Evolutionary conservation across 306 rosid species (phyloP).

Genomic region (Fragaria vesca): DNA sequence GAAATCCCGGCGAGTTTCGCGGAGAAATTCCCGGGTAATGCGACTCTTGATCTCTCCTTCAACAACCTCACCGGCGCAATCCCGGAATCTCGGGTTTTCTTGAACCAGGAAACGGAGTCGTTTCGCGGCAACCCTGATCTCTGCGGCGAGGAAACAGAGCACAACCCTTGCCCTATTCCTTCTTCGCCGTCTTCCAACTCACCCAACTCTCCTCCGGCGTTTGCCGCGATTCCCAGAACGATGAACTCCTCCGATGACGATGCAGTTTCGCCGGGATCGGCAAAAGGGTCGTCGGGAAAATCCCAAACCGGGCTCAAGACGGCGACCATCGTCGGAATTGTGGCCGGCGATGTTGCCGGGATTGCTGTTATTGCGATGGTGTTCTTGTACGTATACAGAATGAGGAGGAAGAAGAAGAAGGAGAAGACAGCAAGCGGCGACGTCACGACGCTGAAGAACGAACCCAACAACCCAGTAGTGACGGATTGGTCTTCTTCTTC

Average conservation of each 20-base stretch:
- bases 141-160: slow-evolving; percentile 53
- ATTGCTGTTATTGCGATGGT: slow-evolving; percentile 47
- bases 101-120: slow-evolving; percentile 36
- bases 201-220: slow-evolving; percentile 75
- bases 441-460: slow-evolving; percentile 30
- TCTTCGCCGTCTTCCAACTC: slow-evolving; percentile 49
- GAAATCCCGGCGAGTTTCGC: slow-evolving; percentile 54
- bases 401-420: slow-evolving; percentile 55
- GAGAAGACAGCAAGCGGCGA: slow-evolving; percentile 4
- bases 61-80: slow-evolving; percentile 65
- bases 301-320: slow-evolving; percentile 41
- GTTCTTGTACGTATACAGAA: slow-evolving; percentile 45
- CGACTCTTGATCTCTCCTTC: slow-evolving; percentile 73
- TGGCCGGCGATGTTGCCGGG: slow-evolving; percentile 62
- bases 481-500: slow-evolving; percentile 52
- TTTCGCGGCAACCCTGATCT: slow-evolving; percentile 59
- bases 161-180: slow-evolving; percentile 52
- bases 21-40: slow-evolving; percentile 41
- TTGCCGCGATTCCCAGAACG: slow-evolving; percentile 74
- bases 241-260: slow-evolving; percentile 32
- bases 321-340: slow-evolving; percentile 62
- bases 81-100: slow-evolving; percentile 45
- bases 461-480: slow-evolving; percentile 21
- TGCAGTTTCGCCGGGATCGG: slow-evolving; percentile 24
- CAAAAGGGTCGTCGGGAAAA: slow-evolving; percentile 9